Evolutionary conservation across 192 early-diverging fungal species (phyloP).

Genomic region (Podila minutissima): DNA sequence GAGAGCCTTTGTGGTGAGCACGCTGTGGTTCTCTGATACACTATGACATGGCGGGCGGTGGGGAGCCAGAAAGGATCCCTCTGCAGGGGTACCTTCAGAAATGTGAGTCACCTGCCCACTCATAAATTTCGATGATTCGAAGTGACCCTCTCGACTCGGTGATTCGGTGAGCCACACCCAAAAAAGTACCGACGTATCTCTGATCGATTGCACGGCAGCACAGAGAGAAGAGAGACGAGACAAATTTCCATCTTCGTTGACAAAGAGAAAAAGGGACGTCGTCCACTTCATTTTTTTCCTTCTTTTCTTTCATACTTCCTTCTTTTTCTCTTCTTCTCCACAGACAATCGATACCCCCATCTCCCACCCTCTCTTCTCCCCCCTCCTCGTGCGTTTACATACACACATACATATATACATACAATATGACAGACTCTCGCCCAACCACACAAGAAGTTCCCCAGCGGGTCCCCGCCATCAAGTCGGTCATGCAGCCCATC

Average conservation of each 20-base stretch:
- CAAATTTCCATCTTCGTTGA: neutral
- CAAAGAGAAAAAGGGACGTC: neutral
- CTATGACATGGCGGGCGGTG: no score
- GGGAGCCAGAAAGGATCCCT: no score
- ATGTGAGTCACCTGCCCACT: no score
- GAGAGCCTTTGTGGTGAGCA: no score
- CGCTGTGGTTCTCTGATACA: no score
- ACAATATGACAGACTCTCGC: slow-evolving; percentile 4
- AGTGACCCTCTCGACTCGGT: no score
- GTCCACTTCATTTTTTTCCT: neutral
- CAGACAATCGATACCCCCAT: neutral
- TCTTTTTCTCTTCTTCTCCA: neutral
- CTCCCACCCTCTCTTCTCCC: neutral
- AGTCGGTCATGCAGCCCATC: slow-evolving; percentile 54
- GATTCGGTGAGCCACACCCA: no score
- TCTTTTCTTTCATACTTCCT: neutral
- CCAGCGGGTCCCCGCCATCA: slow-evolving; percentile 35
- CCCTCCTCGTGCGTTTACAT: neutral
- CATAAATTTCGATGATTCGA: no score
- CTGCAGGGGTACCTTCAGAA: no score
- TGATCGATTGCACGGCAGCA: neutral
- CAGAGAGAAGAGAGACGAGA: neutral
- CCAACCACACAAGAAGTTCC: neutral
- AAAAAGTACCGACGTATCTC: no score
- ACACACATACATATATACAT: neutral